Conservation (phyloP, 2,329 filamentous ascomycete genomes). For the Penicillium sp. region DNA sequence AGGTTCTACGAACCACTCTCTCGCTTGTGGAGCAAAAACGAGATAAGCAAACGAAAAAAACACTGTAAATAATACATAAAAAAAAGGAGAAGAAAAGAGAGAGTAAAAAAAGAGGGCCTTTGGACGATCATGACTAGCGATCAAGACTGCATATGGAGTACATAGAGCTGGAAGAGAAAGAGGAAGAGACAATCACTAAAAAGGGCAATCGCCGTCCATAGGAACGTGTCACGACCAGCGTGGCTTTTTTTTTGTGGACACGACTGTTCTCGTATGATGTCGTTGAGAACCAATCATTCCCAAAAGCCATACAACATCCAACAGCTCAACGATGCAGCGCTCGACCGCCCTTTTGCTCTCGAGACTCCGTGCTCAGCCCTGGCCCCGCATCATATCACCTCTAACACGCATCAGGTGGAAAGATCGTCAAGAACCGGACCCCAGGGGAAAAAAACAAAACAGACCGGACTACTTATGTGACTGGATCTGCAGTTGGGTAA, state of each 20-base stretch:
- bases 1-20: conserved; percentile 14
- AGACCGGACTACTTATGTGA: no score
- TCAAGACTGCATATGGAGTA: neutral
- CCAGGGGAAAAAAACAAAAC: neutral
- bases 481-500: neutral
- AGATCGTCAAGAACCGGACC: conserved; percentile 12
- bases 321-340: neutral
- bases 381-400: conserved; percentile 13
- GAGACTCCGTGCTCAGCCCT: conserved; percentile 6
- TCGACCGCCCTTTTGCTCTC: conserved; percentile 8
- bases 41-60: neutral
- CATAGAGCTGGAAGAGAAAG: neutral
- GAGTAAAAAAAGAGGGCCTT: neutral
- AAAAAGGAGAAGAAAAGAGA: neutral
- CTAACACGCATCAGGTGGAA: conserved; percentile 10
- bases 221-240: conserved; percentile 9
- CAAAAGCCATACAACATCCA: neutral
- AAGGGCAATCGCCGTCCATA: neutral
- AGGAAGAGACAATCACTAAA: neutral
- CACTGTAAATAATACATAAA: neutral
- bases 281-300: conserved; percentile 1
- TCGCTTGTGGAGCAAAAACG: neutral
- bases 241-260: conserved; percentile 14
- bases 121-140: neutral
- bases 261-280: neutral